Percentiles rank a stretch among this genome's conserved stretches.
These are phyloP conservation scores for Tolypocladium album DNA, from an alignment of 2,329 filamentous ascomycete species.

Conservation along the genomic window DNA sequence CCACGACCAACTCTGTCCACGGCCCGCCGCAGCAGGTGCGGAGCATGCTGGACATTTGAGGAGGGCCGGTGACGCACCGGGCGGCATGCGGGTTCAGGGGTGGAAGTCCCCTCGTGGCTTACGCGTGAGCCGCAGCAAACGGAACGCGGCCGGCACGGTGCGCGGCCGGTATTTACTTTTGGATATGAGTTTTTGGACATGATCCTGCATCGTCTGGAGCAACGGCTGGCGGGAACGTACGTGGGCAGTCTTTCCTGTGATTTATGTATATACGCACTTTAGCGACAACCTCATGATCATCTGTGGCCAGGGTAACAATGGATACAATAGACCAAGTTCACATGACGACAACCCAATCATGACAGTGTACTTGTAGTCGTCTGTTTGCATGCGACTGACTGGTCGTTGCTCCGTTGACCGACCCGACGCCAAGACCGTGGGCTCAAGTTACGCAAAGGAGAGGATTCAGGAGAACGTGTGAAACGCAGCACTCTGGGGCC, in stretches of 20 bases:
- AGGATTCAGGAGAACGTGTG: neutral
- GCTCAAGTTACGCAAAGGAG: too few relatives aligned
- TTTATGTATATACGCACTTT: neutral
- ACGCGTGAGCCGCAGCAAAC: neutral
- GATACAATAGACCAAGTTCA: neutral
- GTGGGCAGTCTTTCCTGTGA: neutral
- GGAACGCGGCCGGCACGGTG: neutral
- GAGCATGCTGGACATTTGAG: conserved; percentile 48
- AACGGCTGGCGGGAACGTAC: neutral
- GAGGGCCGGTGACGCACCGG: neutral
- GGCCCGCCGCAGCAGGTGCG: conserved; percentile 42
- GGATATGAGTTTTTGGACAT: neutral
- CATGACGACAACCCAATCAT: neutral
- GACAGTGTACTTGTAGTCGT: neutral
- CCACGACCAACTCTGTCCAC: conserved; percentile 33
- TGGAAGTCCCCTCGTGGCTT: neutral
- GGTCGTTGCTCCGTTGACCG: neutral
- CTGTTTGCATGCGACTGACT: neutral
- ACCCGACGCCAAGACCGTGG: neutral
- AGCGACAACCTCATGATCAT: neutral
- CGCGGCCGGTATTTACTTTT: neutral
- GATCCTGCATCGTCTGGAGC: neutral
- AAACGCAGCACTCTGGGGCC: neutral
- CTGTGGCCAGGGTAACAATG: neutral
- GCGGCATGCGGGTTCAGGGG: neutral